Evolutionary conservation across 176 grass and related monocot genomes (phyloP), one percentile per base, ranked within the genome.

Genomic region (Carex pumila): DNA sequence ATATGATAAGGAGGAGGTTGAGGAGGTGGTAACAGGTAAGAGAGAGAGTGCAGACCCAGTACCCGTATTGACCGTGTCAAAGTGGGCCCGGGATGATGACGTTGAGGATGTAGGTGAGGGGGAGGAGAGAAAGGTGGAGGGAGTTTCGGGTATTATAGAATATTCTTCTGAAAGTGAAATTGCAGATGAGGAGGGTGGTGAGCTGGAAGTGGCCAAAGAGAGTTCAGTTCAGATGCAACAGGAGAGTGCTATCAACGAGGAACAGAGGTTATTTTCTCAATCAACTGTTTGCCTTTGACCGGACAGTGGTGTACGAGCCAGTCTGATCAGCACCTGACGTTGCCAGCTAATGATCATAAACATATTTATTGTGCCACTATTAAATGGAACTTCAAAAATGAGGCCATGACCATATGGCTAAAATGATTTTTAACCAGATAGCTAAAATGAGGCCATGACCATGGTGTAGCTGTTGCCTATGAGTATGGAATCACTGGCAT

Each of bases 101-200:
- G 79, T 22, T 57, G 93, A 87, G 2, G 85, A 90, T 65, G 86
- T 92, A 74, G 95, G 87, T 79, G 96, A 92, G 74, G 91, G 83
- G 81, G 91, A 81, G 85, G 83, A 78, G 50, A 87, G 89, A 17
- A 78, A 68, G 58, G 80, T 50, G 39, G 73, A 77, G 50, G 50
- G 49, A 74, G 90, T 73, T 75, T 84, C 94, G 87, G 89, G 95
- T 56, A 77, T 77, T 82, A 88, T 97, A 87, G 89, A 92, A 83
- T 97, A 97, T 94, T 97, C 95, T 88, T 97, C 95, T 61, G 92
- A 79, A 90, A 96, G 93, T n/a, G 97, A 99, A 86, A 81, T 71
- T 89, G 90, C 82, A 50, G 86, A 76, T 84, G 86, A 52, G 81
- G 95, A 93, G 64, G 64, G 81, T 84, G 87, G 60, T 21, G 32